Conservation (phyloP, 1,284 basidiomycete genomes). For the Malassezia psittaci region DNA sequence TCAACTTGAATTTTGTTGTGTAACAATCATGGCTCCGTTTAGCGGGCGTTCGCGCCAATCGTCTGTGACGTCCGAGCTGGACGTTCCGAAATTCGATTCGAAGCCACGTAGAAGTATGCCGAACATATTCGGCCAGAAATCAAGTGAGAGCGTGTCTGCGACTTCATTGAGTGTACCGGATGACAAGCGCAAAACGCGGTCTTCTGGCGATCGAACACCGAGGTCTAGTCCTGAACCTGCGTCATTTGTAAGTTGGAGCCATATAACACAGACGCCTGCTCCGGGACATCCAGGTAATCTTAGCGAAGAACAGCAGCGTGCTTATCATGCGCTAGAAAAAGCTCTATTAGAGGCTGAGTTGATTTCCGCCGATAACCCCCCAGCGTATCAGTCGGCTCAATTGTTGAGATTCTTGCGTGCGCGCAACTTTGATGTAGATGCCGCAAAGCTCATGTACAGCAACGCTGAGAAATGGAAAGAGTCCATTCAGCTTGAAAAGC, state of each 20-base stretch:
- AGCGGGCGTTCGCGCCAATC: background rate
- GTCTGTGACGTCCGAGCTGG: background rate
- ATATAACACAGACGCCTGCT: background rate
- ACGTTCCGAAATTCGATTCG: background rate
- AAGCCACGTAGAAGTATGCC: background rate
- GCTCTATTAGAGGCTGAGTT: slow-evolving; percentile 22
- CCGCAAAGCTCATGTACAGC: slow-evolving; percentile 34
- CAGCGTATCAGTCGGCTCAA: slow-evolving; percentile 24
- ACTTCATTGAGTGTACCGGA: background rate
- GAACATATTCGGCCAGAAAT: background rate
- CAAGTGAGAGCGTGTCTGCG: background rate
- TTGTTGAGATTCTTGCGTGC: slow-evolving; percentile 41
- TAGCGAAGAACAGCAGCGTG: slow-evolving; percentile 22
- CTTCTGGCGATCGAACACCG: background rate
- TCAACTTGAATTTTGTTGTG: background rate
- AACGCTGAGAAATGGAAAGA: slow-evolving; percentile 37
- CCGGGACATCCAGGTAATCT: slow-evolving; percentile 40
- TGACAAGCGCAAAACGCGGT: background rate
- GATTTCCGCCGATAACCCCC: slow-evolving; percentile 12
- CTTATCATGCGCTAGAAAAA: slow-evolving; percentile 21
- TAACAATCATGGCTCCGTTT: background rate
- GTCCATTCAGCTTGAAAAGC: slow-evolving; percentile 25
- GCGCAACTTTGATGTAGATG: slow-evolving; percentile 29
- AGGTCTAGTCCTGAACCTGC: background rate
- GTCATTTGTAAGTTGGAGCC: background rate